Conservation (phyloP, 192 early-diverging fungal genomes). For the Glomus cerebriforme region DNA sequence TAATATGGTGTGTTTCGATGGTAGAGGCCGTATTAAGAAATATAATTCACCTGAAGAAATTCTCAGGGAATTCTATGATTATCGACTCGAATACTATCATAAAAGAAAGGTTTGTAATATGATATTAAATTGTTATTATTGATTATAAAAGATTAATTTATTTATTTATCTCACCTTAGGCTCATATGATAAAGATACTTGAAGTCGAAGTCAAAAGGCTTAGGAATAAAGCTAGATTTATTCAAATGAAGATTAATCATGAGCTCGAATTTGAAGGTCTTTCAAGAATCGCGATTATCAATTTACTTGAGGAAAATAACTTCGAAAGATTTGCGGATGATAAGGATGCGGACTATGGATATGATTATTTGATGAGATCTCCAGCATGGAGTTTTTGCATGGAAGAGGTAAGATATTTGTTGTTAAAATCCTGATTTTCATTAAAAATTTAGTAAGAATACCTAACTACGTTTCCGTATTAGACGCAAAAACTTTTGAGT, state of each 20-base stretch:
- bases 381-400: not conserved
- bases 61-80: slow-evolving; percentile 82
- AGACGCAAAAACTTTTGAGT: slow-evolving; percentile 66
- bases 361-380: slow-evolving; percentile 19
- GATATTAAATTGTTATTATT: no score
- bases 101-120: slow-evolving; percentile 79
- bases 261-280: slow-evolving; percentile 83
- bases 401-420: not conserved
- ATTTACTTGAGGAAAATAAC: slow-evolving; percentile 60
- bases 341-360: not conserved
- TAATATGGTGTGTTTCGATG: slow-evolving; percentile 96
- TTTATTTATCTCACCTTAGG: no score
- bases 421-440: no score
- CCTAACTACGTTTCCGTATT: no score
- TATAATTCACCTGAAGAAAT: slow-evolving; percentile 81
- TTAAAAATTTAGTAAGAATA: no score
- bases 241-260: slow-evolving; percentile 85
- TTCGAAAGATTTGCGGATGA: not conserved
- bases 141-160: no score
- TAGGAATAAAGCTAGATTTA: slow-evolving; percentile 88
- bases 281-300: slow-evolving; percentile 74
- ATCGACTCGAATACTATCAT: slow-evolving; percentile 82
- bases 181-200: slow-evolving; percentile 62
- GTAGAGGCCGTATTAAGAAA: slow-evolving; percentile 81
- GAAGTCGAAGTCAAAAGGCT: slow-evolving; percentile 66